Evolutionary conservation across 352 stramenopile species (phyloP), one percentile per base, ranked within the genome.

Genomic region (Phytopythium montanum): DNA sequence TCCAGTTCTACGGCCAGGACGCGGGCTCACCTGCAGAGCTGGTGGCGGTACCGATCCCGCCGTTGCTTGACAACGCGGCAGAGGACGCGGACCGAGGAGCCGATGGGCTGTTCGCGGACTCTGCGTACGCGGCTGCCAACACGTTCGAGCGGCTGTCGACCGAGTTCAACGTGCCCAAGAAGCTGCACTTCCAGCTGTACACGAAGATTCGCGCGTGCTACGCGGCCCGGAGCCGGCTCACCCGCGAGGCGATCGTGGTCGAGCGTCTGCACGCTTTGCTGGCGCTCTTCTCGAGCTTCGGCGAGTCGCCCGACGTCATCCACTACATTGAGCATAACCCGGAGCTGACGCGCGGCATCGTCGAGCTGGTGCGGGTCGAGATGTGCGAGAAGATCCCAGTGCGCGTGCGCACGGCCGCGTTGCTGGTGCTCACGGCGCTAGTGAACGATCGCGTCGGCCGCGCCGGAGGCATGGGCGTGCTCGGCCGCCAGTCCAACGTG

Each of bases 401-500:
- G 10, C 69, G 76, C 1, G 81, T 94, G 7, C 74, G 83, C 21
- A 64, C 93, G 5, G 69, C 72, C 0, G 78, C 83, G 2, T 49
- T 93, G 13, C 78, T 92, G 54, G 87, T 94, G 8, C 61, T 96
- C 23, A 85, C 83, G 3, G 87, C 85, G 10, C 63, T 96, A 10
- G 87, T 94, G 31, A 83, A 90, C 56, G 87, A 96, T 62, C 79
- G 84, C 5, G 61, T 81, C 51, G 82, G 83, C 7, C 73, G 82
- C 60, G 76, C 69, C 23, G 77, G 84, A 45, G 70, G 81, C 1
- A 84, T 88, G 61, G 83, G 86, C 5, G 64, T 91, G 12, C 66
- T 95, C 5, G 82, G 83, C 7, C 82, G 87, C 5, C 87, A 94
- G 41, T 93, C 87, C 3, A 88, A 89, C 41, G 81, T 96, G 19